Evolutionary conservation across 2,329 filamentous ascomycete species (phyloP).

Genomic region (Tympanopsis confertula): DNA sequence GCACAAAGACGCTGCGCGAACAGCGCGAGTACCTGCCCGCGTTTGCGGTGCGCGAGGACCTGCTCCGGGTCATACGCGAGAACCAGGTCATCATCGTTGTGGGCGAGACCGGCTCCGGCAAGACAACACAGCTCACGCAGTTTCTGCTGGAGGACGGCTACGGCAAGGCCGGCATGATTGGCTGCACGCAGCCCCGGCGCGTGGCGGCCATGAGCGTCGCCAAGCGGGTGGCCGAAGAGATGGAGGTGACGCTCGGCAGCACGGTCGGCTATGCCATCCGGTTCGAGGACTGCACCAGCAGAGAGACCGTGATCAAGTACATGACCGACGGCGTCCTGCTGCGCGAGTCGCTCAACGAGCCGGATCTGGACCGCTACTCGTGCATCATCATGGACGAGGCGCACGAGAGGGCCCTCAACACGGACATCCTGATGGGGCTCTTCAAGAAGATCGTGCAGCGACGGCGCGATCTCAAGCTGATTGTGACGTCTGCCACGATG

Average conservation of each 20-base stretch:
- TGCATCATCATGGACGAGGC: slow-evolving; percentile 99
- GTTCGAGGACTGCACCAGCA: slow-evolving; percentile 95
- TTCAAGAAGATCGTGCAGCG: slow-evolving; percentile 94
- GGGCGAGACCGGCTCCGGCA: slow-evolving; percentile 92
- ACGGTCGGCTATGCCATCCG: slow-evolving; percentile 93
- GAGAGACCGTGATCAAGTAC: slow-evolving; percentile 92
- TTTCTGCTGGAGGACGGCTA: slow-evolving; percentile 95
- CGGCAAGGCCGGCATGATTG: slow-evolving; percentile 76
- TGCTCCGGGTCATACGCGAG: slow-evolving; percentile 82
- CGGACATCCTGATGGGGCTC: slow-evolving; percentile 90
- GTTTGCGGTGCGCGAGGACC: slow-evolving; percentile 88
- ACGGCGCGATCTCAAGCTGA: slow-evolving; percentile 82
- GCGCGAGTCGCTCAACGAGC: slow-evolving; percentile 83
- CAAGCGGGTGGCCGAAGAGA: slow-evolving; percentile 95
- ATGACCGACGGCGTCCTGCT: slow-evolving; percentile 97
- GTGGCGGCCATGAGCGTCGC: slow-evolving; percentile 98
- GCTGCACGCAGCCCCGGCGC: slow-evolving; percentile 88
- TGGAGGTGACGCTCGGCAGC: slow-evolving; percentile 82
- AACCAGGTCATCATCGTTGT: slow-evolving; percentile 97
- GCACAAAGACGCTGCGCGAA: slow-evolving; percentile 79
- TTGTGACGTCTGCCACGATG: slow-evolving; percentile 97
- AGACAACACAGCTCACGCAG: slow-evolving; percentile 94
- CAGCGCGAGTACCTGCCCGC: slow-evolving; percentile 89
- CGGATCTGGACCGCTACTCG: slow-evolving; percentile 88
- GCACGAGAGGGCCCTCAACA: slow-evolving; percentile 91